Percentiles rank a stretch among this genome's conserved stretches.
These are phyloP conservation scores for Leonotis leonurus DNA, from an alignment of 257 asterid species.

Conservation along the genomic window DNA sequence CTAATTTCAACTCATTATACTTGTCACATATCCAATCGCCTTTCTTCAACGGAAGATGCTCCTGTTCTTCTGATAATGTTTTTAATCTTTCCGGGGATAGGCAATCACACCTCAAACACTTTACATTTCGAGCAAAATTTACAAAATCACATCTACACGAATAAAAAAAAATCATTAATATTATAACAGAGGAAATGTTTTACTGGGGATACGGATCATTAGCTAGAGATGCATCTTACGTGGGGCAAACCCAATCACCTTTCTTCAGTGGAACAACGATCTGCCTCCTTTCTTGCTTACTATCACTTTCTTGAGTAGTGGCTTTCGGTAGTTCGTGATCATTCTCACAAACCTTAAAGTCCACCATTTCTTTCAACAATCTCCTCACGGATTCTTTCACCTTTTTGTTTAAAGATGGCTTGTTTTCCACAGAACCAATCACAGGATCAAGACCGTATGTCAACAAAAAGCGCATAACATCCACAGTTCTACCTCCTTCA, in stretches of 20 bases:
- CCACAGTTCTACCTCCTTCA: slow-evolving; percentile 82
- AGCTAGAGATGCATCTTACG: slow-evolving; percentile 37
- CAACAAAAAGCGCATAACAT: slow-evolving; percentile 73
- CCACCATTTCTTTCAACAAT: slow-evolving; percentile 72
- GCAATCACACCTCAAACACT: slow-evolving; percentile 63
- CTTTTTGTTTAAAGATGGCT: slow-evolving; percentile 48
- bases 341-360: slow-evolving; percentile 26
- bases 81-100: slow-evolving; percentile 44
- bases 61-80: slow-evolving; percentile 54
- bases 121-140: slow-evolving; percentile 67
- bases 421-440: slow-evolving; percentile 58
- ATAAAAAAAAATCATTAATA: background rate
- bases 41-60: slow-evolving; percentile 71
- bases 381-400: slow-evolving; percentile 60
- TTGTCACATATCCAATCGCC: slow-evolving; percentile 89
- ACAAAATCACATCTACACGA: slow-evolving; percentile 66
- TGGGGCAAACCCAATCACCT: slow-evolving; percentile 88
- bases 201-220: background rate
- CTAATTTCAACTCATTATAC: slow-evolving; percentile 27
- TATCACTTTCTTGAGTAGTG: slow-evolving; percentile 23
- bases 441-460: slow-evolving; percentile 65
- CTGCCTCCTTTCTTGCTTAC: slow-evolving; percentile 29
- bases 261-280: slow-evolving; percentile 35
- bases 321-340: slow-evolving; percentile 29
- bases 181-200: background rate